phyloP scores from a whole-genome alignment of 23 red algal species.

The Cyanidium caldarium region DNA sequence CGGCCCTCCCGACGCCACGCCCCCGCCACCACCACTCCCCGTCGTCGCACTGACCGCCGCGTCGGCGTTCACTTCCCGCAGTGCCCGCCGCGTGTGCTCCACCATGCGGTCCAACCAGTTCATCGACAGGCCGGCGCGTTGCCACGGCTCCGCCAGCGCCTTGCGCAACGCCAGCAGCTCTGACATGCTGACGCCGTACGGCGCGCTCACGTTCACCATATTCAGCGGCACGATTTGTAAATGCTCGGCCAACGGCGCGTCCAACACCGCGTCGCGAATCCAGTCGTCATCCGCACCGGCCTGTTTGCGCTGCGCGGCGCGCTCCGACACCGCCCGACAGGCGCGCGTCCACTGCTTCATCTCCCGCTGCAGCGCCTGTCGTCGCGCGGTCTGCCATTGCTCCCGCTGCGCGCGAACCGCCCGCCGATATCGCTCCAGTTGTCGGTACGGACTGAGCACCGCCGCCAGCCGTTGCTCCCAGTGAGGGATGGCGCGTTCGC shows the following conservation, averaged over 20 bases:
- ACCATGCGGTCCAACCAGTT: not conserved
- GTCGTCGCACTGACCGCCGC: not conserved
- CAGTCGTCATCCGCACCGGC: not conserved
- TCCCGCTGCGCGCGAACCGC: not conserved
- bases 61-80: not conserved
- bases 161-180: not conserved
- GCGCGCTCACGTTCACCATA: not conserved
- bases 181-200: not conserved
- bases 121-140: not conserved
- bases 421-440: not conserved
- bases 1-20: not conserved
- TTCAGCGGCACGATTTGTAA: not conserved
- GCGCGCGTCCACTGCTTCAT: no score
- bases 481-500: not conserved
- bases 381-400: no score
- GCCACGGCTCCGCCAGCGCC: not conserved
- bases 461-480: not conserved
- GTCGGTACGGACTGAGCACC: not conserved
- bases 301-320: no score
- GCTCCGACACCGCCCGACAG: no score
- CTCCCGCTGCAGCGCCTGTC: no score
- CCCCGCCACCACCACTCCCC: not conserved
- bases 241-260: not conserved
- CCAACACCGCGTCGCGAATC: not conserved
- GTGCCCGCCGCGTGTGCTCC: not conserved